Evolutionary conservation across 2,329 filamentous ascomycete species (phyloP).

Genomic region (Pyricularia sp.): DNA sequence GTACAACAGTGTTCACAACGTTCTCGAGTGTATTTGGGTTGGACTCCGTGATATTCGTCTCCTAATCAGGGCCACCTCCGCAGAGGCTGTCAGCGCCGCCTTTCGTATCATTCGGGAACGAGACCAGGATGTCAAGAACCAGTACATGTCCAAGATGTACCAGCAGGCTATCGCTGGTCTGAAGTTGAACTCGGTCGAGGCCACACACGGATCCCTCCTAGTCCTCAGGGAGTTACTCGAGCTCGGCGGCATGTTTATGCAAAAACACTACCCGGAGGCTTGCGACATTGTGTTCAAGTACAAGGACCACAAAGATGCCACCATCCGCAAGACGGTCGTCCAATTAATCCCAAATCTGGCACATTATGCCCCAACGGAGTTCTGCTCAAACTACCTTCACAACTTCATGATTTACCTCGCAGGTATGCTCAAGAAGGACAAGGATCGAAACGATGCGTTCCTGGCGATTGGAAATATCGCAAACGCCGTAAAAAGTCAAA

Average conservation of each 20-base stretch:
- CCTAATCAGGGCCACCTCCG: conserved; percentile 81
- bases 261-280: conserved; percentile 79
- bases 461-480: conserved; percentile 92
- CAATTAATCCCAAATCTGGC: conserved; percentile 85
- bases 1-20: conserved; percentile 87
- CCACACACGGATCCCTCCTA: conserved; percentile 84
- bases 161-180: conserved; percentile 72
- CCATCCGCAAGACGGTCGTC: conserved; percentile 82
- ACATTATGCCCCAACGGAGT: conserved; percentile 82
- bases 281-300: conserved; percentile 88
- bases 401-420: conserved; percentile 96
- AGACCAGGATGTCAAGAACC: conserved; percentile 74
- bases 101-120: conserved; percentile 92
- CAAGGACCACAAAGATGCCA: conserved; percentile 81
- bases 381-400: conserved; percentile 76
- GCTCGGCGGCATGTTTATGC: conserved; percentile 98
- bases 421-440: conserved; percentile 85
- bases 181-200: conserved; percentile 68
- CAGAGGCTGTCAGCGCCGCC: conserved; percentile 85
- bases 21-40: conserved; percentile 94
- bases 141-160: conserved; percentile 86
- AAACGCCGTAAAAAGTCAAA: conserved; percentile 88
- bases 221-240: conserved; percentile 86
- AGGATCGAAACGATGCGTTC: conserved; percentile 88
- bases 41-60: conserved; percentile 81